A percentile compares a stretch with the other conserved stretches of the same genome.
Evolutionary conservation across 805 yeast genomes (phyloP).

Genomic region (Kodamaea neixiangensis): DNA sequence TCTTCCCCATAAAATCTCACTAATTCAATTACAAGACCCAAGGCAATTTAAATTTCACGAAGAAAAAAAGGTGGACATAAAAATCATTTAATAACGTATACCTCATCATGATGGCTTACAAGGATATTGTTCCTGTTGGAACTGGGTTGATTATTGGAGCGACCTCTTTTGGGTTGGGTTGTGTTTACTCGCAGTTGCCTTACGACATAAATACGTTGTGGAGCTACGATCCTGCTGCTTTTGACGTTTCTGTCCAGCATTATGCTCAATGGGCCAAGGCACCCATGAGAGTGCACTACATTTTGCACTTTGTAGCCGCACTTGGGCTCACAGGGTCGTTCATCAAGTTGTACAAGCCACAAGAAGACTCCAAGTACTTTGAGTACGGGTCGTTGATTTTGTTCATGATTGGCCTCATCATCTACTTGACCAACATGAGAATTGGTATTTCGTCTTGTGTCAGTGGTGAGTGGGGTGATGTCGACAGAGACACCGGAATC

Average conservation of each 20-base stretch:
- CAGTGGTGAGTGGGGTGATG: slow-evolving; percentile 90
- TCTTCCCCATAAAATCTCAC: background rate
- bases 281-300: slow-evolving; percentile 59
- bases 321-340: slow-evolving; percentile 74
- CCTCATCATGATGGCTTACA: slow-evolving; percentile 29
- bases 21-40: background rate
- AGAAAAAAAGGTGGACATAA: background rate
- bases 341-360: slow-evolving; percentile 83
- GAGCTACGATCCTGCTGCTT: slow-evolving; percentile 51
- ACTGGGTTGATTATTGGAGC: slow-evolving; percentile 48
- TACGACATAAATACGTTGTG: slow-evolving; percentile 80
- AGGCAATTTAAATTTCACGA: background rate
- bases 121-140: slow-evolving; percentile 49
- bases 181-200: slow-evolving; percentile 73
- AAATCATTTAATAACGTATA: background rate
- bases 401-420: slow-evolving; percentile 68
- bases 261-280: slow-evolving; percentile 72
- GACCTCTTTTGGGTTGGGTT: slow-evolving; percentile 78
- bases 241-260: slow-evolving; percentile 65
- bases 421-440: slow-evolving; percentile 83
- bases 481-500: slow-evolving; percentile 79
- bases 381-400: slow-evolving; percentile 87
- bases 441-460: slow-evolving; percentile 73
- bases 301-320: slow-evolving; percentile 59
- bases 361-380: slow-evolving; percentile 78